Percentiles rank a stretch among this genome's conserved stretches.
Conservation (phyloP, 2,329 filamentous ascomycete genomes). For the Ceratocystis alfenasii region DNA sequence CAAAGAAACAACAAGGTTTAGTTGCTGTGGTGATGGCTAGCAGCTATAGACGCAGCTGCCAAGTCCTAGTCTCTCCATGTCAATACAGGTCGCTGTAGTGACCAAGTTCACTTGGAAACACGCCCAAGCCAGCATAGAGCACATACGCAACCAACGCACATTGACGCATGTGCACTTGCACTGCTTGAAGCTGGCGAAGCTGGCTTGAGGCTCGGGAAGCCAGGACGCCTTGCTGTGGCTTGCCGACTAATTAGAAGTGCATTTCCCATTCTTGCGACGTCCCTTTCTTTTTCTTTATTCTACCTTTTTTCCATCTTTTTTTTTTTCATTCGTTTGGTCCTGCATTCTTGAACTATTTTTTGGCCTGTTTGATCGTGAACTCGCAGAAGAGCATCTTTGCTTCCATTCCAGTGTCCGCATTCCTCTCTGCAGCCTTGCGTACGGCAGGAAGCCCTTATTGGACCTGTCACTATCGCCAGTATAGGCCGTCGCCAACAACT, state of each 20-base stretch:
- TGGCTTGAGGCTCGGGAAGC: background rate
- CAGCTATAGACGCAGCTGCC: constrained; percentile 13
- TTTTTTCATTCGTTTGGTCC: background rate
- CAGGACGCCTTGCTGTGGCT: constrained; percentile 9
- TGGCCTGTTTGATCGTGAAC: background rate
- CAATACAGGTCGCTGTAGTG: constrained; percentile 19
- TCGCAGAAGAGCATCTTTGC: background rate
- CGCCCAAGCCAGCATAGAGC: constrained; percentile 5
- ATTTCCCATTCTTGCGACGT: background rate
- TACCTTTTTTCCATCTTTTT: background rate
- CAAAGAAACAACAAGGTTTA: background rate
- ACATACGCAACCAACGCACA: background rate
- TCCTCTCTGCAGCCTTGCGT: background rate
- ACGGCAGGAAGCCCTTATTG: background rate
- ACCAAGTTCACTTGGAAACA: constrained; percentile 10
- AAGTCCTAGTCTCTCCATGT: constrained; percentile 14
- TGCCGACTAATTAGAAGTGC: constrained; percentile 14
- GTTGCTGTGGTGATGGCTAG: constrained; percentile 18
- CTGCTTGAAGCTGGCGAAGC: background rate
- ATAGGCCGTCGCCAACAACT: background rate
- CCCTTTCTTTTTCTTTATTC: constrained; percentile 15
- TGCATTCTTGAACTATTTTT: background rate
- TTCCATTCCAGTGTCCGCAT: constrained; percentile 4
- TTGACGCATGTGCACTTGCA: background rate
- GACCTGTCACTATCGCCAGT: background rate